A percentile compares a stretch with the other conserved stretches of the same genome.
These are phyloP conservation scores for Pontederia paniculata DNA, from an alignment of 176 grass and related monocot species.

Conservation along the genomic window DNA sequence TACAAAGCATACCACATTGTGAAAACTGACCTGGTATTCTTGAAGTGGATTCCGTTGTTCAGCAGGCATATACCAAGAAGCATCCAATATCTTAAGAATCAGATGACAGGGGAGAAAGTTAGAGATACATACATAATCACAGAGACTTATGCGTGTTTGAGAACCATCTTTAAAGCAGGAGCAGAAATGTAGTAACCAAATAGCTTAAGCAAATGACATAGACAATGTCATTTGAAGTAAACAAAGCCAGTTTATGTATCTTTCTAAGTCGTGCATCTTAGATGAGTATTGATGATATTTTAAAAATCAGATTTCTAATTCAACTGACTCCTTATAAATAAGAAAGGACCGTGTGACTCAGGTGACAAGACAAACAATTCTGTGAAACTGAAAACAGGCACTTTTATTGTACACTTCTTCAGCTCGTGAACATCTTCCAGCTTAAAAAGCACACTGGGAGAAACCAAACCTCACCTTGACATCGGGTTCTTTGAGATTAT, in stretches of 20 bases:
- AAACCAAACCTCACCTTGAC: constrained; percentile 32
- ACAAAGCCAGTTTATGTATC: too few relatives aligned
- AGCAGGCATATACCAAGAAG: constrained; percentile 87
- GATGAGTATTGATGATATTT: too few relatives aligned
- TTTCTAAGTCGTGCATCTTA: too few relatives aligned
- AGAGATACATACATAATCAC: neutral
- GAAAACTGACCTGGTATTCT: constrained; percentile 62
- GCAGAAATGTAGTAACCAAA: constrained; percentile 3
- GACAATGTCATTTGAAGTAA: too few relatives aligned
- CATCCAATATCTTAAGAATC: constrained; percentile 63
- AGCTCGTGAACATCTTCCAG: too few relatives aligned
- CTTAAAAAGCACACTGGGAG: too few relatives aligned
- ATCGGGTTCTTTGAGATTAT: constrained; percentile 46
- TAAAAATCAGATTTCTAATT: too few relatives aligned
- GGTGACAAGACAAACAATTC: too few relatives aligned
- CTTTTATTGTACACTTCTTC: neutral
- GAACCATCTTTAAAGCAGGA: constrained; percentile 3
- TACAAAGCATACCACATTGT: neutral
- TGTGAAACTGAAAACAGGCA: neutral
- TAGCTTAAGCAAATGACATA: too few relatives aligned
- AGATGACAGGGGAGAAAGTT: neutral
- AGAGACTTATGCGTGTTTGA: neutral
- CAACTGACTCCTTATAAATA: too few relatives aligned
- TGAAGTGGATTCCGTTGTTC: constrained; percentile 62
- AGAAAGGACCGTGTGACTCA: too few relatives aligned